Conservation (phyloP, 2,329 filamentous ascomycete species). For the Beauveria scarabaeidicola region DNA sequence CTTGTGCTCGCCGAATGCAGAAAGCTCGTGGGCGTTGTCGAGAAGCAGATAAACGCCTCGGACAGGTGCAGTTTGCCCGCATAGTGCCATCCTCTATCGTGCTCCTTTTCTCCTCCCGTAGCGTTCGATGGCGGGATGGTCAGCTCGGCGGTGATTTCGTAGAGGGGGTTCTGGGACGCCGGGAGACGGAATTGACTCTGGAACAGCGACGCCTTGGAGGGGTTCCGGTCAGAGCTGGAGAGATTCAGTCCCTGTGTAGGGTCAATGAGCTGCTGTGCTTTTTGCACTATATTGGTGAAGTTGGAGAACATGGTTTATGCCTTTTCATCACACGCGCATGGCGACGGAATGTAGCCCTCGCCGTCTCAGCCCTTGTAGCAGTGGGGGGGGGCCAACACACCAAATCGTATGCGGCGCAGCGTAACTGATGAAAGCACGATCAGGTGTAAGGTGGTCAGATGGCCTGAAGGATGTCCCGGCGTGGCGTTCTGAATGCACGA, state of each 20-base stretch:
- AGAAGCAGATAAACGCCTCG: slow-evolving; percentile 94
- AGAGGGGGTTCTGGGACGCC: slow-evolving; percentile 81
- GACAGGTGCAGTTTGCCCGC: slow-evolving; percentile 87
- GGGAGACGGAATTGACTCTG: slow-evolving; percentile 95
- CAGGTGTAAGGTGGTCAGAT: not conserved
- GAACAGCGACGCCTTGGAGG: slow-evolving; percentile 87
- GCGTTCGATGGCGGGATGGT: slow-evolving; percentile 70
- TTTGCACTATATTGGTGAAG: slow-evolving; percentile 77
- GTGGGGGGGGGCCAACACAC: not conserved
- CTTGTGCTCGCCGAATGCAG: slow-evolving; percentile 68
- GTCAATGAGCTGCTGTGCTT: slow-evolving; percentile 92
- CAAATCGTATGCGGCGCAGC: not conserved
- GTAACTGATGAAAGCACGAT: not conserved
- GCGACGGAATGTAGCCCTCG: slow-evolving; percentile 1
- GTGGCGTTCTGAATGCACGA: not conserved
- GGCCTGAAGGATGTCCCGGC: not conserved
- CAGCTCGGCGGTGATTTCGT: slow-evolving; percentile 94
- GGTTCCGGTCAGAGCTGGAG: slow-evolving; percentile 66
- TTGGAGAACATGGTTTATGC: slow-evolving; percentile 46
- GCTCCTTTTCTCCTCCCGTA: slow-evolving; percentile 61
- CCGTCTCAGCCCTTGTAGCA: slow-evolving; percentile 1
- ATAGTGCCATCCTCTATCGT: slow-evolving; percentile 75
- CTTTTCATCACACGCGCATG: slow-evolving; percentile 11
- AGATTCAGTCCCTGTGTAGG: slow-evolving; percentile 69
- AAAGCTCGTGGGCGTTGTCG: slow-evolving; percentile 85